Base-by-base conservation (phyloP, 179 eudicot genomes). In the Spergularia azorica region DNA sequence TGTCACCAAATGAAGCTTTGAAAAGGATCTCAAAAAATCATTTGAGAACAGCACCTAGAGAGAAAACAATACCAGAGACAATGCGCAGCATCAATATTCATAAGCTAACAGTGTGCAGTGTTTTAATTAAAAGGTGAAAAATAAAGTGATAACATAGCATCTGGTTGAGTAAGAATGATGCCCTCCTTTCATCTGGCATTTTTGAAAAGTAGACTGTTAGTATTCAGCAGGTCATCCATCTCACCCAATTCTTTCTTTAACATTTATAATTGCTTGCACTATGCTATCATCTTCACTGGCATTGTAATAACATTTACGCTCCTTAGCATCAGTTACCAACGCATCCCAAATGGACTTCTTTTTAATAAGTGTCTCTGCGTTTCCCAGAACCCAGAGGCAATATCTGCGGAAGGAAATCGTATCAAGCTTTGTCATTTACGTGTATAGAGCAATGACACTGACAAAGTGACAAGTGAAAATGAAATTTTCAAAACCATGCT, bases 351-450 rank as follows among this genome's bases (percentile, higher is more conserved):
- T 62, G 4, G 89, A 80, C 16, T 76, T 86, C 70, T 90, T 87
- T 41, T 4, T 76, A 9, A 60, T 11, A 9, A 91, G 78, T 12
- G 94, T 90, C 64, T 63, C 76, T 71, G 79, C 91, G 78, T 86
- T 84, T 60, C 97, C 97, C 55, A 93, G 67, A 70, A 91, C 84
- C 97, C 94, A 91, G 3, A 93, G 88, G 72, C 90, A 87, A 65
- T 89, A 76, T 76, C 86, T 83, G 76, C 0, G 41, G 64, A 71
- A 64, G 3, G 56, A 0, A 9, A 50, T 26, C 59, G 60, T 20
- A 65, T 36, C 3, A 15, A 21, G 16, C 15, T 2, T 38, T 6
- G 46, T 11, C 55, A 43, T 64, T 48, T 38, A 4, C 20, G 16
- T 55, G n/a, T 17, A 74, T 56, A 78, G 15, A 73, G 3, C 1